Evolutionary conservation across 345 rosid species (phyloP), one percentile per base, ranked within the genome.

Genomic region (Salix caprea): DNA sequence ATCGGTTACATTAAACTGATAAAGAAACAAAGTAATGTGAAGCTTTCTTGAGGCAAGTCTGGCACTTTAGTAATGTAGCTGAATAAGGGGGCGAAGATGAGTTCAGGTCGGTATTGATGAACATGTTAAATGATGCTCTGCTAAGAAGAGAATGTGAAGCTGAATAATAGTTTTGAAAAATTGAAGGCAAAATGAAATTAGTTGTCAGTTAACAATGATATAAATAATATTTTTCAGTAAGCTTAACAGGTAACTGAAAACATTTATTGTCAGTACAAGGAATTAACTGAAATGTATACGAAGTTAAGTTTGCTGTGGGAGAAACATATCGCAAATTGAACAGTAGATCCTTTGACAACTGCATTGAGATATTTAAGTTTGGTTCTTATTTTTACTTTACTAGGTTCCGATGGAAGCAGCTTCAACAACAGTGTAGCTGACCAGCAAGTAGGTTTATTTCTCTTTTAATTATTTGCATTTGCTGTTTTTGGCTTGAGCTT

Each of bases 391-490:
- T n/a, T 74, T 13, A 46, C 70, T 67, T 82, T 76, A 11, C 36
- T 61, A 93, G 98, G 90, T 83, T 81, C 93, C 15, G 97, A 91
- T 82, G 89, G 82, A 80, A 93, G 87, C 79, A 94, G 85, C 94
- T 96, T 96, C 90, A 96, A 96, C 85, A 88, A 58, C 86, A 94
- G 95, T 71, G 98, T 96, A 46, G 95, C 95, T 74, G 99, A 89
- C 80, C 92, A 96, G 83, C 94, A 94, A 85, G 99, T 94, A 80
- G 39, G 94, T 88, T 84, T 81, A 15, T 67, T 30, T 67, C 18
- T 67, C 36, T 40, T 23, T 21, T 42, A 16, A n/a, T 69, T 42
- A 0, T 24, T 5, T 37, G 24, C 28, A 18, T 13, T 69, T 69
- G 0, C 14, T 23, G 64, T 10, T 52, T 58, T 2, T 23, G 64